phyloP scores from a whole-genome alignment of 495 filamentous ascomycete species.

The Lasiosphaeria miniovina region DNA sequence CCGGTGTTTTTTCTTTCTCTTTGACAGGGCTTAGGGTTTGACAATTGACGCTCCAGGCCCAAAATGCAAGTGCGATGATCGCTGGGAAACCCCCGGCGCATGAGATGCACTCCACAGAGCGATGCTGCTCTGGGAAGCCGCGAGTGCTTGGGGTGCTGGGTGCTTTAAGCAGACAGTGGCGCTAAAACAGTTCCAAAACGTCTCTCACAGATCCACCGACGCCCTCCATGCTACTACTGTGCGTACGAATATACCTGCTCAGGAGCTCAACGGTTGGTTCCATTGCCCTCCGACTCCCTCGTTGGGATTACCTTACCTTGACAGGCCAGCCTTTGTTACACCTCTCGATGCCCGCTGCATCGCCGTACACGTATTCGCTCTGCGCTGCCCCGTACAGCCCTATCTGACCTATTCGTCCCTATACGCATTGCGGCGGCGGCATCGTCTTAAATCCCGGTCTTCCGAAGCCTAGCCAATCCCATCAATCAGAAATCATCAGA shows the following conservation, averaged over 20 bases:
- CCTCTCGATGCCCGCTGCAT: too few relatives aligned
- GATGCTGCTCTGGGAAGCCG: conserved; percentile 1
- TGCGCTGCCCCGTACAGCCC: too few relatives aligned
- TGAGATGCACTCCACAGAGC: conserved; percentile 9
- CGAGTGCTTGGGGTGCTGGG: conserved; percentile 1
- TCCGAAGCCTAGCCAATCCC: background rate
- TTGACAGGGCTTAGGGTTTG: too few relatives aligned
- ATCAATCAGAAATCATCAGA: background rate
- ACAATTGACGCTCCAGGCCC: too few relatives aligned
- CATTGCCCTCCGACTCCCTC: too few relatives aligned
- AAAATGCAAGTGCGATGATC: conserved; percentile 5
- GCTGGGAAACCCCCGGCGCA: conserved; percentile 9
- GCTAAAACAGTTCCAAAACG: conserved; percentile 32
- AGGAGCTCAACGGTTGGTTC: too few relatives aligned
- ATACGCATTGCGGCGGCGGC: too few relatives aligned
- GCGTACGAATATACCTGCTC: background rate
- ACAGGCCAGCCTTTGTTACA: too few relatives aligned
- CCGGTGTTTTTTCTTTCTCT: conserved; percentile 4
- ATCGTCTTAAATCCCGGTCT: background rate
- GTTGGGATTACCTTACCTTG: too few relatives aligned
- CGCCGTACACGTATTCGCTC: too few relatives aligned
- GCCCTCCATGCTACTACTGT: background rate
- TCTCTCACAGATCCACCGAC: conserved; percentile 9
- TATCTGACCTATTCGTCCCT: too few relatives aligned
- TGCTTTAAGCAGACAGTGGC: conserved; percentile 25